Evolutionary conservation across 768 basidiomycete genomes (phyloP).

Genomic region (Pulveroboletus sp.): DNA sequence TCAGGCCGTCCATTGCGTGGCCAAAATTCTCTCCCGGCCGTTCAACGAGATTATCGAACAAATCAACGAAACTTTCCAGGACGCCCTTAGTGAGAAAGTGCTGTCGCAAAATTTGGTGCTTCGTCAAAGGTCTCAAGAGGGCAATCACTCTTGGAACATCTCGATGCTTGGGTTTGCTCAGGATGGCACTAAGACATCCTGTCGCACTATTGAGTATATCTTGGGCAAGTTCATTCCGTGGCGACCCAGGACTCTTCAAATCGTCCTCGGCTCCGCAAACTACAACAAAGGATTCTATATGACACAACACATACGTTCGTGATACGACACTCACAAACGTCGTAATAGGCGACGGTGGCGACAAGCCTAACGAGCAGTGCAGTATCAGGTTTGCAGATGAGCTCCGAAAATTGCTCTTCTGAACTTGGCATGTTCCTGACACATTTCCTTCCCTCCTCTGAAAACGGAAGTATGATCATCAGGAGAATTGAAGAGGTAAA

Average conservation of each 20-base stretch:
- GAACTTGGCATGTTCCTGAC: conserved; percentile 13
- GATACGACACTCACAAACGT: conserved; percentile 11
- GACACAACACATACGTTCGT: background rate
- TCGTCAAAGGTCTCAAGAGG: conserved; percentile 17
- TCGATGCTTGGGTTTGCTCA: conserved; percentile 11
- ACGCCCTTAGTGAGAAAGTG: conserved; percentile 13
- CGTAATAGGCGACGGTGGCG: conserved; percentile 7
- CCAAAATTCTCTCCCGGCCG: conserved; percentile 5
- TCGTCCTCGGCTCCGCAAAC: conserved; percentile 1
- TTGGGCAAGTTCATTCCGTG: background rate
- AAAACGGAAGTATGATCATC: background rate
- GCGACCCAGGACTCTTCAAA: background rate
- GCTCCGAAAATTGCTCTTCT: conserved; percentile 4
- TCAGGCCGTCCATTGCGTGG: conserved; percentile 22
- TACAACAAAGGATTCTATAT: background rate
- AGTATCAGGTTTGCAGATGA: conserved; percentile 11
- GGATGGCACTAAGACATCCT: conserved; percentile 8
- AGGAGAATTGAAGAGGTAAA: background rate
- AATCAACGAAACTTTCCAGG: conserved; percentile 6
- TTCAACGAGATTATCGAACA: conserved; percentile 11
- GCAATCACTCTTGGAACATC: conserved; percentile 18
- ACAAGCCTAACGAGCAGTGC: conserved; percentile 10
- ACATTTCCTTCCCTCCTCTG: conserved; percentile 19
- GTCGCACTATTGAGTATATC: conserved; percentile 10
- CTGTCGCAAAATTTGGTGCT: conserved; percentile 9